A percentile compares a stretch with the other conserved stretches of the same genome.
phyloP scores from a whole-genome alignment of 176 grass and related monocot species.

The Aegilops sharonensis region DNA sequence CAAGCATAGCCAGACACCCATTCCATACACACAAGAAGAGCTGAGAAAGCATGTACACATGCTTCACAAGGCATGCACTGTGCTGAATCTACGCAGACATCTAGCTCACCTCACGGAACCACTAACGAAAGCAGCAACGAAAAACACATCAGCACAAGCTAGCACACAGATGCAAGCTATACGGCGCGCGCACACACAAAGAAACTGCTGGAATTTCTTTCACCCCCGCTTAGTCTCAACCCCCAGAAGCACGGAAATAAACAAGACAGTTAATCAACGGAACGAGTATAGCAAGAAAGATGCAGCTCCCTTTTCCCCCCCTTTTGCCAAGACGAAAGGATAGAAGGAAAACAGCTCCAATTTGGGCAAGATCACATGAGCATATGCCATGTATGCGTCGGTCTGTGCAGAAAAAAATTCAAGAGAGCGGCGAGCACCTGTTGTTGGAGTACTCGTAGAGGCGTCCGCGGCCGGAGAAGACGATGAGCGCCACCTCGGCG shows the following conservation, averaged over 20 bases:
- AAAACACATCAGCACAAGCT: not conserved
- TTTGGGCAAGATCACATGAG: slow-evolving; percentile 4
- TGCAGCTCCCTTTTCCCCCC: slow-evolving; percentile 16
- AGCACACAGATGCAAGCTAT: not conserved
- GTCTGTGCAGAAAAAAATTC: not conserved
- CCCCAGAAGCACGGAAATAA: slow-evolving; percentile 34
- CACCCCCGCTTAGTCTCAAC: not conserved
- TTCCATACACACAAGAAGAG: slow-evolving; percentile 32
- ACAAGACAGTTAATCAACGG: slow-evolving; percentile 45
- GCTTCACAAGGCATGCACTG: slow-evolving; percentile 54
- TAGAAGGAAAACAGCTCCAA: slow-evolving; percentile 23
- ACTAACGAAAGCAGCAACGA: slow-evolving; percentile 42
- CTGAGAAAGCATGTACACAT: slow-evolving; percentile 26
- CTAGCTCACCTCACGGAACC: slow-evolving; percentile 42
- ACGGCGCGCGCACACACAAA: slow-evolving; percentile 14
- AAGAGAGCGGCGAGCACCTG: slow-evolving; percentile 24
- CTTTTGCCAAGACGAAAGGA: slow-evolving; percentile 26
- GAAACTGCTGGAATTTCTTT: slow-evolving; percentile 42
- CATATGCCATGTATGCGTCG: not conserved
- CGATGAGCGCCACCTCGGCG: slow-evolving; percentile 66
- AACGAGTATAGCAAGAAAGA: slow-evolving; percentile 11
- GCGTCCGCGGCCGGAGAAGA: slow-evolving; percentile 73
- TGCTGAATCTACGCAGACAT: slow-evolving; percentile 64
- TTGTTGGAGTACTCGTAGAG: slow-evolving; percentile 83
- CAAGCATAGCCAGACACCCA: slow-evolving; percentile 35